A percentile compares a stretch with the other conserved stretches of the same genome.
These are phyloP conservation scores for Periconia sp. DNA, from an alignment of 2,329 filamentous ascomycete genomes.

Conservation along the genomic window DNA sequence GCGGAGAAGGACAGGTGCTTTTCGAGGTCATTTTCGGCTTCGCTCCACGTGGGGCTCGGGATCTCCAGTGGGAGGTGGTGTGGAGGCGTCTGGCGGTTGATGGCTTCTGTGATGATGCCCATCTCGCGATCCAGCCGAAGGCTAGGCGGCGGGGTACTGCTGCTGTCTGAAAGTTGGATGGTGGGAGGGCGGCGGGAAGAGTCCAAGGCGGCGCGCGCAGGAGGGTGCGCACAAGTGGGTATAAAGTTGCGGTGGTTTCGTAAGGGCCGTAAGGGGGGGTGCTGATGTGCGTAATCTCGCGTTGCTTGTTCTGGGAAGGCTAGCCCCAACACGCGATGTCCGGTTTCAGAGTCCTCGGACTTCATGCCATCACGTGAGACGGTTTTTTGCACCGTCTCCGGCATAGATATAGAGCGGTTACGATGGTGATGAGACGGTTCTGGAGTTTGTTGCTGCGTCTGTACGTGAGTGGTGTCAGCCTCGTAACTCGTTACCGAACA, in stretches of 20 bases:
- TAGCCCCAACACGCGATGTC: constrained; percentile 8
- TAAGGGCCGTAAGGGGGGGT: too few species aligned
- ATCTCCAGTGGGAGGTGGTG: constrained; percentile 10
- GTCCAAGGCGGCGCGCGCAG: constrained; percentile 12
- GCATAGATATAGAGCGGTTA: constrained; percentile 13
- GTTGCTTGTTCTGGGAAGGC: constrained; percentile 20
- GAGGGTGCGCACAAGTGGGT: constrained; percentile 26
- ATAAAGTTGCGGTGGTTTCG: constrained; percentile 25
- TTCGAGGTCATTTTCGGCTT: constrained; percentile 46
- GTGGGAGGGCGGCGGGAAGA: constrained; percentile 1
- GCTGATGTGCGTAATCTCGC: constrained; percentile 28
- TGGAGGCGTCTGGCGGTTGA: constrained; percentile 18
- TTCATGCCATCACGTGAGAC: constrained; percentile 16
- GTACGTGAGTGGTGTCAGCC: constrained; percentile 22
- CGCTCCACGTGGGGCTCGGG: constrained; percentile 50
- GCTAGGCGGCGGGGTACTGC: not conserved
- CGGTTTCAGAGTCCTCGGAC: constrained; percentile 15
- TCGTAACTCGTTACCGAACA: constrained; percentile 46
- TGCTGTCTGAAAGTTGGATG: not conserved
- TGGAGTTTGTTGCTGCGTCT: constrained; percentile 1
- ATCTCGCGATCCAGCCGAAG: constrained; percentile 12
- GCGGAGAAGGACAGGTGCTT: constrained; percentile 34
- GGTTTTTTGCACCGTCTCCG: constrained; percentile 27
- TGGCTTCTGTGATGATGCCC: constrained; percentile 26
- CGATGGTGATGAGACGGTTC: constrained; percentile 12